Percentiles rank a stretch among this genome's conserved stretches.
These are phyloP conservation scores for Trichothecium roseum DNA, from an alignment of 2,329 filamentous ascomycete genomes.

Conservation along the genomic window DNA sequence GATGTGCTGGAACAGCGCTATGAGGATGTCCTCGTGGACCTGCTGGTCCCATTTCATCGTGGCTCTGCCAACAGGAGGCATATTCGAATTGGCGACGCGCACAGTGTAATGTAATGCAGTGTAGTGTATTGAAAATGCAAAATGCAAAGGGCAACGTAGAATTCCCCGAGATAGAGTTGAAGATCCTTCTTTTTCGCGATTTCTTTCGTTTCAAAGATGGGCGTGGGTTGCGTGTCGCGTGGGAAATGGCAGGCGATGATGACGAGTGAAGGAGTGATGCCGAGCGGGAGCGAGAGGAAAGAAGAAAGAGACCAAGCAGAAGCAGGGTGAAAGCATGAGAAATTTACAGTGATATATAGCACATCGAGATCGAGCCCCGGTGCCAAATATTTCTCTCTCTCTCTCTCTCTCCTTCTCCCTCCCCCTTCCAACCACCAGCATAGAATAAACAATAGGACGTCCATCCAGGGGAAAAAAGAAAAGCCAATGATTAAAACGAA, in stretches of 20 bases:
- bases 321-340: no score
- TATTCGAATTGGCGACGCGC: constrained; percentile 8
- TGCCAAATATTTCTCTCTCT: no score
- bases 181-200: no score
- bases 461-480: background rate
- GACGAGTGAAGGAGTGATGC: background rate
- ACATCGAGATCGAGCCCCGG: no score
- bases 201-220: no score
- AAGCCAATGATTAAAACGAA: constrained; percentile 1
- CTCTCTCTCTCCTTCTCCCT: no score
- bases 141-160: no score
- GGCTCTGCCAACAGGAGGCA: constrained; percentile 15
- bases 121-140: constrained; percentile 5
- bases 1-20: constrained; percentile 26
- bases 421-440: no score
- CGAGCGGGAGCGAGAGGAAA: background rate
- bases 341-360: no score
- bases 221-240: no score
- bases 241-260: constrained; percentile 4
- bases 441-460: no score
- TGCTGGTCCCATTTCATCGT: constrained; percentile 28
- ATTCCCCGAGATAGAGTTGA: no score
- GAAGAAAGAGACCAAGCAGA: background rate
- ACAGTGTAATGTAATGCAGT: background rate
- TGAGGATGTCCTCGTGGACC: constrained; percentile 33